Evolutionary conservation across 192 early-diverging fungal species (phyloP).

Genomic region (Linnemannia zychae): DNA sequence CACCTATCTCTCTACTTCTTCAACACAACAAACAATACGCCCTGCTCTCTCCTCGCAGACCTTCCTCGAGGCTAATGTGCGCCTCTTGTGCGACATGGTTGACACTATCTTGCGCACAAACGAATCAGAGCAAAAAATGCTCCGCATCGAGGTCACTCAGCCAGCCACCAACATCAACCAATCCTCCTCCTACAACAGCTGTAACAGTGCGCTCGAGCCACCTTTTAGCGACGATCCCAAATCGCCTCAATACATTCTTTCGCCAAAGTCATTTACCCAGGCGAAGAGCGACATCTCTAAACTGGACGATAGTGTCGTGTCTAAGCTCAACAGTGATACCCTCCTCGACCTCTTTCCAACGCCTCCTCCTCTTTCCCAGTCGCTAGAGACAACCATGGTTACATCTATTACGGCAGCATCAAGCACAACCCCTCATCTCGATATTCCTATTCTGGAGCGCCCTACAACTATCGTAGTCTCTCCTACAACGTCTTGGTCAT

Average conservation of each 20-base stretch:
- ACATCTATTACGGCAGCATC: background rate
- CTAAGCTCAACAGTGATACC: constrained; percentile 23
- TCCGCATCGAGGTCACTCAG: background rate
- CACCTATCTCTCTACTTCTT: background rate
- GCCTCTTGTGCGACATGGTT: constrained; percentile 43
- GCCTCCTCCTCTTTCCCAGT: constrained; percentile 22
- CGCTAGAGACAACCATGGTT: background rate
- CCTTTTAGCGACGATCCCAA: background rate
- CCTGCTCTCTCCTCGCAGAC: constrained; percentile 1
- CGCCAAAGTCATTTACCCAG: constrained; percentile 19
- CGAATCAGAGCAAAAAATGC: background rate
- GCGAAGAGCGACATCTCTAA: constrained; percentile 24
- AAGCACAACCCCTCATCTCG: background rate
- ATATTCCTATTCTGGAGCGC: background rate
- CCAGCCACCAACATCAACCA: background rate
- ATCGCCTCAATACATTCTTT: constrained; percentile 15
- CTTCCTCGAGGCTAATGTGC: constrained; percentile 31
- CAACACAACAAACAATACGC: background rate
- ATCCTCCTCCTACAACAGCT: background rate
- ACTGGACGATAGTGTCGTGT: constrained; percentile 17
- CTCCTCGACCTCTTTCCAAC: constrained; percentile 35
- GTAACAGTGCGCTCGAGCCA: background rate
- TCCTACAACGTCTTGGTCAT: background rate
- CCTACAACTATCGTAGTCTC: background rate
- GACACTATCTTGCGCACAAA: constrained; percentile 24